These are phyloP conservation scores for Panicum virgatum DNA, from an alignment of 202 grass and related monocot genomes.

Conservation along the genomic window DNA sequence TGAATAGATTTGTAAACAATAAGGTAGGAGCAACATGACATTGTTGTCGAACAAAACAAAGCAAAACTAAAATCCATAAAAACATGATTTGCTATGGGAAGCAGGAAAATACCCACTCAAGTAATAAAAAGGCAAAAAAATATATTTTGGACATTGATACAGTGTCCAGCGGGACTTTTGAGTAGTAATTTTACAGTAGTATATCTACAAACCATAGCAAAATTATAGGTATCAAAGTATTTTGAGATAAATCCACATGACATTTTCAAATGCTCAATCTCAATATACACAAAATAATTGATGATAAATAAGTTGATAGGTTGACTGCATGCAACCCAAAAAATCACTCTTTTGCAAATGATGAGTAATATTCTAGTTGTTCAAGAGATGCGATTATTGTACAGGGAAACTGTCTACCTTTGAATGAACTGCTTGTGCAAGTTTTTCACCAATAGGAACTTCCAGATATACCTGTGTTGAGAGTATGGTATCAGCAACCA, in stretches of 20 bases:
- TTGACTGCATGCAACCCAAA: neutral
- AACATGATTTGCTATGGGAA: neutral
- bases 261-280: neutral
- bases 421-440: slow-evolving; percentile 74
- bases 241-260: neutral
- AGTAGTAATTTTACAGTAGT: neutral
- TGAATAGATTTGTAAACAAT: neutral
- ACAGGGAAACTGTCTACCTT: slow-evolving; percentile 61
- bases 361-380: slow-evolving; percentile 1
- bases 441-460: slow-evolving; percentile 87
- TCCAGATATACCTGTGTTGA: slow-evolving; percentile 85
- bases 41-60: slow-evolving; percentile 10
- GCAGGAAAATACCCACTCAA: neutral
- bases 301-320: neutral
- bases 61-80: neutral
- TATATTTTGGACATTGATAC: neutral
- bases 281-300: neutral
- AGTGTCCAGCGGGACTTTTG: neutral
- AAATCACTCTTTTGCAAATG: neutral
- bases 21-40: slow-evolving; percentile 9
- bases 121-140: neutral
- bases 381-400: slow-evolving; percentile 1
- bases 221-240: neutral
- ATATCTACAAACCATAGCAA: neutral
- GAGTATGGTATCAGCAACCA: slow-evolving; percentile 4